Percentiles rank a stretch among this genome's conserved stretches.
Conservation (phyloP, 345 rosid species). For the Acer saccharum region DNA sequence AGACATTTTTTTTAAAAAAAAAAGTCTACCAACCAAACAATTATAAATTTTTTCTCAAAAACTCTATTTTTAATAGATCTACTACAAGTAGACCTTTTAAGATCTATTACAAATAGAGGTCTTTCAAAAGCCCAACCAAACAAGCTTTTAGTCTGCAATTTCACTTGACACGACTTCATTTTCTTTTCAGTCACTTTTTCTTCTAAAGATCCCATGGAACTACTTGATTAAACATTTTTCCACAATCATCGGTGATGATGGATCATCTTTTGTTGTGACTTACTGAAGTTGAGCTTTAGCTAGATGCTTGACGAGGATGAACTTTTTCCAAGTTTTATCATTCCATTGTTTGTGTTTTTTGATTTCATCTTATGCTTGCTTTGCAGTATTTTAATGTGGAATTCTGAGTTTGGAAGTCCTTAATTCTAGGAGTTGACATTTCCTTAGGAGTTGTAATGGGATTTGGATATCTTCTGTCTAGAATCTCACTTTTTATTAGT, state of each 20-base stretch:
- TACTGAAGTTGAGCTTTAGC: background rate
- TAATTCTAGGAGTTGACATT: no score
- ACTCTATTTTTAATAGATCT: no score
- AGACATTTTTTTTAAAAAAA: no score
- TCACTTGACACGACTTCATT: background rate
- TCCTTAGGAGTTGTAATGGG: no score
- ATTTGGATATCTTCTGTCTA: no score
- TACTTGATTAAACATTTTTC: background rate
- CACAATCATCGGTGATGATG: background rate
- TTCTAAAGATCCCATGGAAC: background rate
- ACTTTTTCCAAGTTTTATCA: background rate
- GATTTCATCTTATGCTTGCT: background rate
- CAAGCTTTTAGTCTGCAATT: background rate
- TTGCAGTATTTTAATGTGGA: background rate
- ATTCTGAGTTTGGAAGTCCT: no score
- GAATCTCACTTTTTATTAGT: no score
- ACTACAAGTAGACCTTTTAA: no score
- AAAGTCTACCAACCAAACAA: no score
- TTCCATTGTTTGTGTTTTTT: background rate
- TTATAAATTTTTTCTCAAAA: no score
- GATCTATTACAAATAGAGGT: no score
- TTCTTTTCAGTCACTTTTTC: background rate
- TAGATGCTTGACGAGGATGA: background rate
- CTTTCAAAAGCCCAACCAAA: no score
- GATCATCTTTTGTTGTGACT: background rate